Percentiles rank a stretch among this genome's conserved stretches.
These are phyloP conservation scores for Alternaria gansuensis DNA, from an alignment of 2,329 filamentous ascomycete species.

Conservation along the genomic window DNA sequence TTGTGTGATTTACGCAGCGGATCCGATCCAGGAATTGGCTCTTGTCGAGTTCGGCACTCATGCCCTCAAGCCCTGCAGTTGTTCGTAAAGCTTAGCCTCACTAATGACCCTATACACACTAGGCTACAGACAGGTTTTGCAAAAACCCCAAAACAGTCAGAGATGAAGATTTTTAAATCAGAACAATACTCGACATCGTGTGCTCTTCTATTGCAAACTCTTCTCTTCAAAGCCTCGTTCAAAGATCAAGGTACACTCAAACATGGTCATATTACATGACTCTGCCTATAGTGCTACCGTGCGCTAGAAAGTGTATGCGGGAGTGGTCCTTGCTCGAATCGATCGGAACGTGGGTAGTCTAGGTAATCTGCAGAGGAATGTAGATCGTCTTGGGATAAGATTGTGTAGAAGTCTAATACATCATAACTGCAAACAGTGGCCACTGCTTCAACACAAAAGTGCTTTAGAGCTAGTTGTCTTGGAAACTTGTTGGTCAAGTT, in stretches of 20 bases:
- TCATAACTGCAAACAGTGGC: too few relatives aligned
- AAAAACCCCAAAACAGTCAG: neutral
- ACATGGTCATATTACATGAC: neutral
- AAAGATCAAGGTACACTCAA: neutral
- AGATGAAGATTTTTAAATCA: neutral
- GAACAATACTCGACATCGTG: neutral
- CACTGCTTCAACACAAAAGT: too few relatives aligned
- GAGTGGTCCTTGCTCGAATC: too few relatives aligned
- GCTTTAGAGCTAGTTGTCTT: too few relatives aligned
- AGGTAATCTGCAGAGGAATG: neutral
- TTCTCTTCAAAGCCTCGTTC: too few relatives aligned
- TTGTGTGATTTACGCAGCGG: neutral
- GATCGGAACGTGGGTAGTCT: neutral
- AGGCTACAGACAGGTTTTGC: neutral
- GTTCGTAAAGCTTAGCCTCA: neutral
- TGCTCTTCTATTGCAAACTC: neutral
- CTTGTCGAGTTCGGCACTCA: neutral
- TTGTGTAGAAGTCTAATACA: too few relatives aligned
- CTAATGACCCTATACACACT: neutral
- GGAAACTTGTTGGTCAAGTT: too few relatives aligned
- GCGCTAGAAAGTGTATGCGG: neutral
- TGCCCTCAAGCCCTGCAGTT: neutral
- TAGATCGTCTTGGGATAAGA: neutral
- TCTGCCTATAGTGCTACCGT: neutral
- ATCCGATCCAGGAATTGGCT: neutral